Base-by-base conservation (phyloP, 805 yeast genomes). In the Wickerhamomyces mucosus region DNA sequence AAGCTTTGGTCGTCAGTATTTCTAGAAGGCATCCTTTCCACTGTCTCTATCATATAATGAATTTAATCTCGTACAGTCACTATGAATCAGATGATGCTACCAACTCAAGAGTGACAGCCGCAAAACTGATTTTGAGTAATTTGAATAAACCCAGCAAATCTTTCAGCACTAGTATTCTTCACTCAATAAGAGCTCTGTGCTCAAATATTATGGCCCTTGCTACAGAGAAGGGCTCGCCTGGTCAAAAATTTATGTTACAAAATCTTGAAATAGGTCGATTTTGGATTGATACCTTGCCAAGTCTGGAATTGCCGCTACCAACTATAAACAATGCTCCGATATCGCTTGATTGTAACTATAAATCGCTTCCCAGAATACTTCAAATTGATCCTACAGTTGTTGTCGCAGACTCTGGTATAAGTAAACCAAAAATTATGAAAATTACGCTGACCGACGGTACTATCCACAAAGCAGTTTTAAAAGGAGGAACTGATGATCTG, bases 401-500 rank as follows among this genome's bases (percentile, higher is more conserved):
- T 0, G 64, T 84, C n/a, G 92, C 97, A 0, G 42, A 76, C 0
- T 73, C 92, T 0, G 99, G 99, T 3, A 55, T 89, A 9, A 84
- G 95, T 39, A 65, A 76, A 37, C 99, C 99, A 0, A 89, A 89
- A 49, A 79, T 94, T 31, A 63, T 78, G 31, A 67, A 58, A 1
- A 58, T 82, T 32, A 31, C 28, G 0, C 54, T 77, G 12, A 63
- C 76, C 0, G 68, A 75, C 45, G 97, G 97, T 0, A 40, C 53
- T 0, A 45, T 35, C 0, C 78, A 72, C 37, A 72, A 63, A 34
- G 67, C 79, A 49, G 59, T 92, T 14, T 58, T 88, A 41, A 92
- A 92, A 50, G 84, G 84, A 17, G 86, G 94, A 6, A 69, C 83
- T 8, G 98, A 92, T 56, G 98, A 92, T 56, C 59, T 92, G 32